These are phyloP conservation scores for Drechslerella coelobrocha DNA, from an alignment of 2,329 filamentous ascomycete genomes.

Conservation along the genomic window DNA sequence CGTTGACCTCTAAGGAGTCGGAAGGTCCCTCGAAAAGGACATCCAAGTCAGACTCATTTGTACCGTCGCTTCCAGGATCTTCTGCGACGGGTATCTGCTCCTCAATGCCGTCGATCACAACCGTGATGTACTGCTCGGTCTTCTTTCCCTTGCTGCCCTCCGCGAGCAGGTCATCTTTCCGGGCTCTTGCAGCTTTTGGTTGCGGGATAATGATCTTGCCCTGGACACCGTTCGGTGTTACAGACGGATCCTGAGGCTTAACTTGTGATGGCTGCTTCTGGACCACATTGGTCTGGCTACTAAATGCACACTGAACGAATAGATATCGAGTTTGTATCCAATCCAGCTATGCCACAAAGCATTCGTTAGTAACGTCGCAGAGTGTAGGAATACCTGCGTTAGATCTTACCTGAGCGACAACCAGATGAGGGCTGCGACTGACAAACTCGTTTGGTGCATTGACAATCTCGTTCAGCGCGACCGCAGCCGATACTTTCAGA, in stretches of 20 bases:
- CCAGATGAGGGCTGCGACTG: constrained; percentile 54
- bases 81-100: constrained; percentile 39
- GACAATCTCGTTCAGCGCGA: constrained; percentile 85
- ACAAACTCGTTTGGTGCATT: constrained; percentile 72
- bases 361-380: constrained; percentile 61
- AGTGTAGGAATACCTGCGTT: constrained; percentile 42
- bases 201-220: constrained; percentile 57
- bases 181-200: constrained; percentile 34
- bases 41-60: constrained; percentile 43
- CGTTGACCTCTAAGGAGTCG: constrained; percentile 12
- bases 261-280: constrained; percentile 43
- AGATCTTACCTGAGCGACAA: constrained; percentile 37
- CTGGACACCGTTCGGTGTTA: constrained; percentile 57
- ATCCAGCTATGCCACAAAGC: constrained; percentile 76
- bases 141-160: constrained; percentile 35
- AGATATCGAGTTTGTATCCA: constrained; percentile 93
- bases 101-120: constrained; percentile 44
- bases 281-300: constrained; percentile 14
- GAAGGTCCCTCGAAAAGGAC: constrained; percentile 21
- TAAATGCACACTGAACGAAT: constrained; percentile 64
- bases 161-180: constrained; percentile 38
- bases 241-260: constrained; percentile 57
- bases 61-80: constrained; percentile 42
- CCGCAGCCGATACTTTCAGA: constrained; percentile 66
- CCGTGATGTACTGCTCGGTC: constrained; percentile 27